Conservation (phyloP, 805 yeast genomes). For the Candida rishiriensis region DNA sequence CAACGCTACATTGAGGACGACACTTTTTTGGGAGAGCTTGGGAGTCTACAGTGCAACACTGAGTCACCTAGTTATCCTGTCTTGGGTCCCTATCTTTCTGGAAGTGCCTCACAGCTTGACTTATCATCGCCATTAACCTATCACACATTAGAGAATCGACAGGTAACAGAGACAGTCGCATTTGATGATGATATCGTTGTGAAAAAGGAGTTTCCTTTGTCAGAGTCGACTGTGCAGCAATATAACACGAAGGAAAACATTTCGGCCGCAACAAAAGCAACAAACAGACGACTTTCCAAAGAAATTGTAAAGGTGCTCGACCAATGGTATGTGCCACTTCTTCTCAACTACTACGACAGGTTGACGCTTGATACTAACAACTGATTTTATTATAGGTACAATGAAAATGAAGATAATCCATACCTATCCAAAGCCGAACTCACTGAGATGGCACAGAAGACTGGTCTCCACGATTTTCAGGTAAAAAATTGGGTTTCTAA, state of each 20-base stretch:
- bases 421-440: conserved; percentile 14
- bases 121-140: neutral
- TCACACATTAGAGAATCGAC: neutral
- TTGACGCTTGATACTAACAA: neutral
- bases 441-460: conserved; percentile 5
- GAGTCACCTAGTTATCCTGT: neutral
- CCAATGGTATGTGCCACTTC: conserved; percentile 5
- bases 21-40: too few species aligned
- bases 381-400: conserved; percentile 10
- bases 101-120: neutral
- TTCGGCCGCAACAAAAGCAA: neutral
- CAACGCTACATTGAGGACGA: neutral
- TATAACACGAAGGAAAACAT: too few species aligned
- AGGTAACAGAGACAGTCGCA: neutral
- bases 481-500: conserved; percentile 19
- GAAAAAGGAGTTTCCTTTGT: neutral
- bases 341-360: neutral
- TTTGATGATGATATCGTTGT: neutral
- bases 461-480: conserved; percentile 14
- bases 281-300: neutral
- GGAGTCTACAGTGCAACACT: too few species aligned
- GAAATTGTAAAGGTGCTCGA: conserved; percentile 1
- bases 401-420: conserved; percentile 15
- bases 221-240: too few species aligned
- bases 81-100: neutral